Evolutionary conservation across 306 rosid genomes (phyloP).

Genomic region (Urtica urens): DNA sequence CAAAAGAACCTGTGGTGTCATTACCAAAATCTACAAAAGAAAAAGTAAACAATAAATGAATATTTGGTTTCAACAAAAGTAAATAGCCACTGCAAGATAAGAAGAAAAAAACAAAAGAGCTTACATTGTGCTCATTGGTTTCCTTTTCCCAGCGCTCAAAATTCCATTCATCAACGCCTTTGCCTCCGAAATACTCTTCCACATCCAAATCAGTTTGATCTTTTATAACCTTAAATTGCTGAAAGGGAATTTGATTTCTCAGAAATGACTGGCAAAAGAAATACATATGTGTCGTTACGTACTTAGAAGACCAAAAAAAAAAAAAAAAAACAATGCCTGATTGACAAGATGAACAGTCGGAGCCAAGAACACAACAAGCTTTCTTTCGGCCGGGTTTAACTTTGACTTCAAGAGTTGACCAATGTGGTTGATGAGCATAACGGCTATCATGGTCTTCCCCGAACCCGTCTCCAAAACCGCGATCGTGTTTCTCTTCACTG

Average conservation of each 20-base stretch:
- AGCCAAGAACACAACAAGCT: conserved; percentile 58
- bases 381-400: conserved; percentile 26
- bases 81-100: neutral
- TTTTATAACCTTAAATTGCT: conserved; percentile 62
- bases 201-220: conserved; percentile 40
- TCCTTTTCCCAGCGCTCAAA: conserved; percentile 59
- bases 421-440: conserved; percentile 54
- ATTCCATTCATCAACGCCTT: conserved; percentile 76
- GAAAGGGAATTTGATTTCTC: conserved; percentile 10
- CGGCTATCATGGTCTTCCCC: conserved; percentile 72
- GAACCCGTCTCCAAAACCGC: conserved; percentile 82
- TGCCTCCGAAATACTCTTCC: conserved; percentile 66
- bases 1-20: conserved; percentile 91
- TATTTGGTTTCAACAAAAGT: too few relatives aligned
- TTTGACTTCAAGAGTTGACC: conserved; percentile 33
- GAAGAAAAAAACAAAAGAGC: conserved; percentile 7
- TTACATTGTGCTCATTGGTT: conserved; percentile 48
- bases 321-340: conserved; percentile 37
- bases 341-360: conserved; percentile 85
- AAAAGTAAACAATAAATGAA: conserved; percentile 4
- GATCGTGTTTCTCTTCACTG: conserved; percentile 54
- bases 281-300: too few relatives aligned
- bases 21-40: conserved; percentile 57
- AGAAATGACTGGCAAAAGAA: neutral
- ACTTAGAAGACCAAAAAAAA: conserved; percentile 9